Base-by-base conservation (phyloP, 805 yeast genomes). In the Phaffomyces opuntiae region DNA sequence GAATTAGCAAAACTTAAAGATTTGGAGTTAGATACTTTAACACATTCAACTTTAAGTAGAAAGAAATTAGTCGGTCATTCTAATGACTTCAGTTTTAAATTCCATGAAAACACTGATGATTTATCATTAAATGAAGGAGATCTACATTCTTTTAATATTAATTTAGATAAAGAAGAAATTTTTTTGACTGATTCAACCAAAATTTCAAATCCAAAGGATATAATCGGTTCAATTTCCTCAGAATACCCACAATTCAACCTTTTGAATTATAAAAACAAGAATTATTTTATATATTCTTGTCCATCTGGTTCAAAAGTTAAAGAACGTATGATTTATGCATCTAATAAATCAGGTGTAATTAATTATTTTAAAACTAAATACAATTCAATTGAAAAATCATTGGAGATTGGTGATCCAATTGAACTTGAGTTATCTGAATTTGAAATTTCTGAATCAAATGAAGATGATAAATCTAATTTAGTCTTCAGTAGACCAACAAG, bases 291-390 rank as follows among this genome's bases (percentile, higher is more conserved):
- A 31, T 87, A 87, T 61, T 74, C 91, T 8, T 90, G 96, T 63
- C 98, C 99, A 4, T 80, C 95, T 0, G 89, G 90, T 1, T 83
- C 96, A 38, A 82, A 81, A 64, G 93, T 93, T 36, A 85, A 83
- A 63, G 93, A 89, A 43, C 76, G 98, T 56, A 91, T 91, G 97
- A 63, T 89, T 42, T 88, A 89, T 59, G 98, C 99, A 1, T 77
- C 96, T 3, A 83, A 83, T 50, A 83, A 81, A 59, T 73, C 71
- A 43, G 84, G 83, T 8, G 72, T 84, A 45, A 63, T 80, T 32
- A 71, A 69, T 39, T 70, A 74, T 47, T 66, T 85, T 58, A 69
- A 73, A 49, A 50, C 59, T 17, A 47, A 58, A 8, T 65, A 25
- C 65, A 38, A 60, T 59, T 1, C 44, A 6, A 5, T 39, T n/a